Evolutionary conservation across 2,329 filamentous ascomycete genomes (phyloP).

Genomic region (Daldinia sp.): DNA sequence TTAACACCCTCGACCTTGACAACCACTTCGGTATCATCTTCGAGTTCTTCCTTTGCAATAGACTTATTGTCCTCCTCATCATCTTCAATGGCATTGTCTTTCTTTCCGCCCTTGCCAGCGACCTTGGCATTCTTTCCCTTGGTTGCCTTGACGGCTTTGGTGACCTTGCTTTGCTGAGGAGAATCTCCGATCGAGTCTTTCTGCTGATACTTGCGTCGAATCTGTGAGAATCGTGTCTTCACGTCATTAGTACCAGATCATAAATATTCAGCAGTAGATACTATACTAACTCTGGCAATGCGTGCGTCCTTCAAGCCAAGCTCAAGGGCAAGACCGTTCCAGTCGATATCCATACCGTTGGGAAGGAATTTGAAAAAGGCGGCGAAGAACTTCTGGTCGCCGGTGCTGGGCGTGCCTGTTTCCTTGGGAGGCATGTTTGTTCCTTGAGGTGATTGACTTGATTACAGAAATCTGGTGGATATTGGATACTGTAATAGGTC

Average conservation of each 20-base stretch:
- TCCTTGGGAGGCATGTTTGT: slow-evolving; percentile 13
- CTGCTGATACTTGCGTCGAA: slow-evolving; percentile 22
- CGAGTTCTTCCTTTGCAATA: background rate
- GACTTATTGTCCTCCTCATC: slow-evolving; percentile 9
- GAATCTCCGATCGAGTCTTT: background rate
- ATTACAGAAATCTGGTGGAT: background rate
- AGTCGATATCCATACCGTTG: slow-evolving; percentile 33
- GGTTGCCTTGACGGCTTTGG: slow-evolving; percentile 9
- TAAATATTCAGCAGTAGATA: background rate
- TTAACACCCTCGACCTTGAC: slow-evolving; percentile 14
- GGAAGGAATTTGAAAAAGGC: slow-evolving; percentile 43
- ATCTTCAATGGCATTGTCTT: slow-evolving; percentile 7
- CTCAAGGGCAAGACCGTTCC: slow-evolving; percentile 38
- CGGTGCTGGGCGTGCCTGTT: background rate
- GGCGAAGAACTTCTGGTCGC: slow-evolving; percentile 41
- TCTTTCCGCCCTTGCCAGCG: slow-evolving; percentile 5
- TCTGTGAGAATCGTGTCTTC: slow-evolving; percentile 28
- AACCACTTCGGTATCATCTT: background rate
- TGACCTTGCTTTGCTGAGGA: background rate
- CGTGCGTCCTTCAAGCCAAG: slow-evolving; percentile 35
- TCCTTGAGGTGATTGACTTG: background rate
- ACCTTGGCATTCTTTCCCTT: slow-evolving; percentile 27
- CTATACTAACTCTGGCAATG: slow-evolving; percentile 43
- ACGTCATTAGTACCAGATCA: slow-evolving; percentile 11
- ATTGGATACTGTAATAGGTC: background rate